A percentile compares a stretch with the other conserved stretches of the same genome.
Conservation (phyloP, 805 yeast species). For the Zygosaccharomyces kombuchaensis region DNA sequence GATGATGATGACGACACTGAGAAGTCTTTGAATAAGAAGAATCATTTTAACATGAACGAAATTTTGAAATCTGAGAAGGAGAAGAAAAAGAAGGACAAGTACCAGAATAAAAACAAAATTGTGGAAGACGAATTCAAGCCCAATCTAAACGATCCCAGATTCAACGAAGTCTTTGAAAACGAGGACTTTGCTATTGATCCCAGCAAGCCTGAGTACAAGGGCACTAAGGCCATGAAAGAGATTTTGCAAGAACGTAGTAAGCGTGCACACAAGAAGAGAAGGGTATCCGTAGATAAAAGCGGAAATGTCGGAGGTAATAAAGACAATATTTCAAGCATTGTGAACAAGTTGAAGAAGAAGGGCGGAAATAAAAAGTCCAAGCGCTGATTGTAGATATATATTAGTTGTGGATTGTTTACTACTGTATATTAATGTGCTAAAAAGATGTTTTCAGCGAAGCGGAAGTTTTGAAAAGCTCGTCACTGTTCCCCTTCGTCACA, state of each 20-base stretch:
- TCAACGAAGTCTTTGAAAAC: constrained; percentile 73
- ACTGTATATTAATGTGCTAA: constrained; percentile 1
- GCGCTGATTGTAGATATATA: constrained; percentile 3
- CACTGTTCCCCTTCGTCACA: neutral
- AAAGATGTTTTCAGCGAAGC: neutral
- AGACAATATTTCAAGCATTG: constrained; percentile 34
- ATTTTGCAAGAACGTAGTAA: constrained; percentile 71
- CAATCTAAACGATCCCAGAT: constrained; percentile 79
- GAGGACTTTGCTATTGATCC: constrained; percentile 95
- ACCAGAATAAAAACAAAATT: constrained; percentile 45
- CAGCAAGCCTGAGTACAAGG: constrained; percentile 81
- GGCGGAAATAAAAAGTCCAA: constrained; percentile 21
- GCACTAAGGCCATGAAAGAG: constrained; percentile 81
- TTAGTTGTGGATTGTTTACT: neutral
- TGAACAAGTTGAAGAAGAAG: constrained; percentile 47
- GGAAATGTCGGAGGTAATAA: constrained; percentile 5
- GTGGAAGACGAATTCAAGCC: constrained; percentile 57
- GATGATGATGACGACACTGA: constrained; percentile 47
- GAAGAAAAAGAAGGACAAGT: constrained; percentile 46
- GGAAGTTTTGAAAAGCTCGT: neutral
- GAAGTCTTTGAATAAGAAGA: constrained; percentile 36
- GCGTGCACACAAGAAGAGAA: constrained; percentile 36
- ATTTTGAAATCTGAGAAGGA: constrained; percentile 69
- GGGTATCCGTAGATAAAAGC: constrained; percentile 7
- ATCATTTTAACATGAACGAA: constrained; percentile 79